Percentiles rank a stretch among this genome's conserved stretches.
Conservation (phyloP, 371 early-diverging fungal species). For the Dichotomocladium elegans region DNA sequence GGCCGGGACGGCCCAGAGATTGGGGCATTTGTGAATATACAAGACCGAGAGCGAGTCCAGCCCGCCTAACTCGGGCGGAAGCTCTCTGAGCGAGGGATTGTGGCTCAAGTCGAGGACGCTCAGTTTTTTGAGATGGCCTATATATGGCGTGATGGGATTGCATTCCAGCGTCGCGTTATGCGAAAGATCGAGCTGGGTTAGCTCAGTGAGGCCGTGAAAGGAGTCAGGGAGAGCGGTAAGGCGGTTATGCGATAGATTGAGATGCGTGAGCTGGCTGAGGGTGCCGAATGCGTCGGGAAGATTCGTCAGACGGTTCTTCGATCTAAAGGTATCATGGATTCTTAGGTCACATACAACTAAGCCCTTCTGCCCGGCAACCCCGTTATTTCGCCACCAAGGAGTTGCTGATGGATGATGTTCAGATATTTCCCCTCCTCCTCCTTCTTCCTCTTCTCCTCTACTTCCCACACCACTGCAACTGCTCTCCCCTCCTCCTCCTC, state of each 20-base stretch:
- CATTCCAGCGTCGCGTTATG: too few species aligned
- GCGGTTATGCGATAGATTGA: conserved; percentile 34
- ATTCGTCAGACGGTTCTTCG: conserved; percentile 11
- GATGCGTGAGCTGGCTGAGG: conserved; percentile 44
- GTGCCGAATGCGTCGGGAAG: conserved; percentile 60
- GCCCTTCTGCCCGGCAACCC: too few species aligned
- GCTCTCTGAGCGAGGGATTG: conserved; percentile 44
- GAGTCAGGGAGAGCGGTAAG: conserved; percentile 55
- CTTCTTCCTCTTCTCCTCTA: neutral
- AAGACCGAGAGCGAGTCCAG: conserved; percentile 46
- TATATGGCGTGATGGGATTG: conserved; percentile 69
- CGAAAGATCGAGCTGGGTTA: conserved; percentile 65
- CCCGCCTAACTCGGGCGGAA: conserved; percentile 56
- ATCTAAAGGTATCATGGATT: conserved; percentile 4
- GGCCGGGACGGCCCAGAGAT: conserved; percentile 64
- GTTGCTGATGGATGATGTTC: neutral
- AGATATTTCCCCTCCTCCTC: neutral
- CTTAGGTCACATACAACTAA: neutral
- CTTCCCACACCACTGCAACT: neutral
- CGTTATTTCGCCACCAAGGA: conserved; percentile 1
- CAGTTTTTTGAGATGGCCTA: conserved; percentile 47
- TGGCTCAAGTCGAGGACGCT: conserved; percentile 47
- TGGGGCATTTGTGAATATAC: conserved; percentile 65
- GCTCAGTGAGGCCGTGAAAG: conserved; percentile 59
- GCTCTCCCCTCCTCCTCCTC: neutral